Evolutionary conservation across 1,139 yeast genomes (phyloP).

Genomic region (Nakaseomyces glabratus): DNA sequence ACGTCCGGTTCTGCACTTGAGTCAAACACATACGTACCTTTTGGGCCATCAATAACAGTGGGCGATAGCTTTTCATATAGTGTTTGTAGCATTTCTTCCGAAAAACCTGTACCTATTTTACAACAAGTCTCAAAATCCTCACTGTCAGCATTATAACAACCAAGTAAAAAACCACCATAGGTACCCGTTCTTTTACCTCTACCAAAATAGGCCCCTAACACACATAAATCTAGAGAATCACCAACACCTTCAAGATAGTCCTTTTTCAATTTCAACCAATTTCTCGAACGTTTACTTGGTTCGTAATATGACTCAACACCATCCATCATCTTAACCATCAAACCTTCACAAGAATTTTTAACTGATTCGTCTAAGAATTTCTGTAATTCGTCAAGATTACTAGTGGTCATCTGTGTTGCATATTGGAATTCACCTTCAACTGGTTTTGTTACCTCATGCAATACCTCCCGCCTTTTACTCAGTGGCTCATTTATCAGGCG

Average conservation of each 20-base stretch:
- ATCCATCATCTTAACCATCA: slow-evolving; percentile 86
- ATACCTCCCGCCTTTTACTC: slow-evolving; percentile 54
- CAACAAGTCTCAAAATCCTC: slow-evolving; percentile 94
- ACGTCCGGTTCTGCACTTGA: slow-evolving; percentile 76
- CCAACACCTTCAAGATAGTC: slow-evolving; percentile 93
- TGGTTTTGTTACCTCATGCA: slow-evolving; percentile 48
- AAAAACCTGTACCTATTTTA: slow-evolving; percentile 95
- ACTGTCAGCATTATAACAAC: slow-evolving; percentile 78
- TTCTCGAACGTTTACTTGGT: slow-evolving; percentile 88
- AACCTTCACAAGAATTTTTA: slow-evolving; percentile 86
- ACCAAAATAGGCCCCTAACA: slow-evolving; percentile 89
- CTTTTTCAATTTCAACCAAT: slow-evolving; percentile 92
- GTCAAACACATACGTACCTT: slow-evolving; percentile 63
- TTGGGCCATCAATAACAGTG: slow-evolving; percentile 60
- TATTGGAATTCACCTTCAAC: slow-evolving; percentile 73
- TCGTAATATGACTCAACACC: slow-evolving; percentile 79
- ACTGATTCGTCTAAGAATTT: slow-evolving; percentile 82
- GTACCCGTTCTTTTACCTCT: slow-evolving; percentile 90
- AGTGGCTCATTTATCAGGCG: slow-evolving; percentile 62
- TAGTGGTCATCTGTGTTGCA: slow-evolving; percentile 68
- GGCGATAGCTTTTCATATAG: slow-evolving; percentile 56
- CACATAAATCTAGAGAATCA: slow-evolving; percentile 88
- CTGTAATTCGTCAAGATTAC: slow-evolving; percentile 72
- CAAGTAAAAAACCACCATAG: slow-evolving; percentile 89
- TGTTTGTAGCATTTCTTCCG: slow-evolving; percentile 66